Base-by-base conservation (phyloP, 768 basidiomycete species). In the Coprinellus micaceus region DNA sequence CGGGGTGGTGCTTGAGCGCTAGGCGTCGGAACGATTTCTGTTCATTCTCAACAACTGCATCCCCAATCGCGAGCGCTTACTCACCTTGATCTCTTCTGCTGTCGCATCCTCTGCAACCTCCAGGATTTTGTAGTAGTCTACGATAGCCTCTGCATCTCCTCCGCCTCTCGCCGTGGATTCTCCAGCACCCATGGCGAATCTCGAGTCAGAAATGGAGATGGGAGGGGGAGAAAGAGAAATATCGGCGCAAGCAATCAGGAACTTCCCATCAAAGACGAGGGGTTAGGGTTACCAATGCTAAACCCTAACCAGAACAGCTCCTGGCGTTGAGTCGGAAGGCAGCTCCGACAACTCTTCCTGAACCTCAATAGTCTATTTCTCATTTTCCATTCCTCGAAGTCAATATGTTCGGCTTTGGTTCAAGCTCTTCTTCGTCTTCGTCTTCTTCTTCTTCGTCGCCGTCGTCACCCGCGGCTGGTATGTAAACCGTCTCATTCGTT, bases 61-160 rank as follows among this genome's bases (percentile, higher is more conserved):
- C 12, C 54, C 24, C 11, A 41, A 46, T 10, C 46, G 43, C n/a
- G n/a, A n/a, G n/a, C n/a, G n/a, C 29, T 37, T 41, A 58, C 50
- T 41, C 26, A 84, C 94, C 80, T 88, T 94, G 73, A 98, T 96
- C 68, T 98, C 95, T 41, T 94, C 93, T 19, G 79, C 70, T 1
- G 87, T 88, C 2, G 94, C 94, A 56, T 84, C 81, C 64, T 95
- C 93, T 37, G 86, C 83, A 1, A 97, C 81, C 41, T 85, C 84
- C 3, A 97, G 76, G 15, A 96, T 78, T 52, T 87, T 75, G 67
- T 97, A 97, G 68, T 94, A 96, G 66, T 95, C 88, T 17, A 78
- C 69, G 7, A 69, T 62, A 5, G 69, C 64, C 6, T 63, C 64
- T 24, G 59, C 61, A 6, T 52, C 52, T 24, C 60, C 61, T 22